phyloP scores from a whole-genome alignment of 2,329 filamentous ascomycete genomes.

The Dactylonectria macrodidyma region DNA sequence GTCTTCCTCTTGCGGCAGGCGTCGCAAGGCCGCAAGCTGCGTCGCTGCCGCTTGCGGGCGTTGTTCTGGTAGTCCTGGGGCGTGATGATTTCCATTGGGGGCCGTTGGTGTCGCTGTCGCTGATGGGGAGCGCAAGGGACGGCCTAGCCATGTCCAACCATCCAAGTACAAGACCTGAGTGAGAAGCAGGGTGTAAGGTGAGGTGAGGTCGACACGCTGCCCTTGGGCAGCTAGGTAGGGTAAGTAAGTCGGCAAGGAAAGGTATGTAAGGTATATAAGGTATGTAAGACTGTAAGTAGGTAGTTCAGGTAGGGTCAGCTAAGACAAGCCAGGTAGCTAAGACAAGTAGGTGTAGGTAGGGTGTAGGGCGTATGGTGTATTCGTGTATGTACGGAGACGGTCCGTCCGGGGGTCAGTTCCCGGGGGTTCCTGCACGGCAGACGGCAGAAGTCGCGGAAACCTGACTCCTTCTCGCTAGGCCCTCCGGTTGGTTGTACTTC shows the following conservation, averaged over 20 bases:
- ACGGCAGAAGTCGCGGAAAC: too few species aligned
- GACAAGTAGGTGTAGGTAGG: too few species aligned
- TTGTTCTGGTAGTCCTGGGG: slow-evolving; percentile 51
- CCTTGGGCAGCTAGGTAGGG: too few species aligned
- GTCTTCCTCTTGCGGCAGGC: slow-evolving; percentile 53
- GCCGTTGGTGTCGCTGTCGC: slow-evolving; percentile 28
- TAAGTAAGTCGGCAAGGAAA: background rate
- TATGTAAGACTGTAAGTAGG: too few species aligned
- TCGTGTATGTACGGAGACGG: too few species aligned
- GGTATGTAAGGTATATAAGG: background rate
- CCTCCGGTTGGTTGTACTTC: too few species aligned
- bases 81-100: slow-evolving; percentile 51
- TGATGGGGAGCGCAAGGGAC: slow-evolving; percentile 25
- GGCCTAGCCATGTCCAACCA: slow-evolving; percentile 36
- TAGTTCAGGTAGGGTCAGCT: too few species aligned
- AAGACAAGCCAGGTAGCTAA: too few species aligned
- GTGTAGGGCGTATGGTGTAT: too few species aligned
- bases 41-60: slow-evolving; percentile 48
- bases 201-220: background rate
- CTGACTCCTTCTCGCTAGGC: too few species aligned
- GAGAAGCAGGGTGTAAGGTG: background rate
- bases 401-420: too few species aligned
- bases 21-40: slow-evolving; percentile 50
- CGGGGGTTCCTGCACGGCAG: too few species aligned
- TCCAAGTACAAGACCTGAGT: background rate